Evolutionary conservation across 495 filamentous ascomycete genomes (phyloP).

Genomic region (Thermochaetoides thermophila): DNA sequence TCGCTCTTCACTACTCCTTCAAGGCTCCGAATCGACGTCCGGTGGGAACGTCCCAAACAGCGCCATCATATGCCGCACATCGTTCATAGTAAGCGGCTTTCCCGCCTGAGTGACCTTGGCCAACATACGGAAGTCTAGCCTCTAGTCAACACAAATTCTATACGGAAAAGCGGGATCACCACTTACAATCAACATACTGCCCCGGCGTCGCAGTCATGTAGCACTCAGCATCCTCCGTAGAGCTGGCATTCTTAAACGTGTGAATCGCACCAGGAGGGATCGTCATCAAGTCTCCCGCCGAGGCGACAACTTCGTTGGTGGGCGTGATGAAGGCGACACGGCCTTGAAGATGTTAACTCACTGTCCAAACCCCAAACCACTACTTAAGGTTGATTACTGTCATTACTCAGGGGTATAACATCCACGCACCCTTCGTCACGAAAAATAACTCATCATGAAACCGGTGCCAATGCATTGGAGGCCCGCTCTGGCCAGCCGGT

Average conservation of each 20-base stretch:
- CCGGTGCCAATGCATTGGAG: conserved; percentile 25
- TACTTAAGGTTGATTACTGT: too few relatives aligned
- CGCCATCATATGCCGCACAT: conserved; percentile 20
- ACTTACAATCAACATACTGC: conserved; percentile 20
- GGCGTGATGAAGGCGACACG: conserved; percentile 24
- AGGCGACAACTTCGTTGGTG: conserved; percentile 29
- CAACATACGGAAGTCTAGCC: conserved; percentile 20
- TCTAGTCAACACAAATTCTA: neutral
- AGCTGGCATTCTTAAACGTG: conserved; percentile 39
- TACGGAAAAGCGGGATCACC: too few relatives aligned
- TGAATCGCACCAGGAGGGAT: conserved; percentile 37
- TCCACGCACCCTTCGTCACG: conserved; percentile 32
- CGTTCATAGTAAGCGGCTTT: conserved; percentile 6
- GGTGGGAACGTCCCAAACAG: conserved; percentile 23
- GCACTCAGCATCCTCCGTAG: conserved; percentile 35
- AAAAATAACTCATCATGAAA: conserved; percentile 44
- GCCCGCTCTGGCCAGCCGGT: conserved; percentile 31
- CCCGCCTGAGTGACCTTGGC: conserved; percentile 13
- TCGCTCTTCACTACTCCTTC: neutral
- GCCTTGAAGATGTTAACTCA: too few relatives aligned
- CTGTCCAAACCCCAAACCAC: too few relatives aligned
- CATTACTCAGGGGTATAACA: too few relatives aligned
- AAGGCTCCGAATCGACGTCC: conserved; percentile 19
- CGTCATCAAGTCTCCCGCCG: conserved; percentile 35
- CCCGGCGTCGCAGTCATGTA: conserved; percentile 41